Conservation (phyloP, 176 grass and related monocot species). For the Melocanna baccifera region DNA sequence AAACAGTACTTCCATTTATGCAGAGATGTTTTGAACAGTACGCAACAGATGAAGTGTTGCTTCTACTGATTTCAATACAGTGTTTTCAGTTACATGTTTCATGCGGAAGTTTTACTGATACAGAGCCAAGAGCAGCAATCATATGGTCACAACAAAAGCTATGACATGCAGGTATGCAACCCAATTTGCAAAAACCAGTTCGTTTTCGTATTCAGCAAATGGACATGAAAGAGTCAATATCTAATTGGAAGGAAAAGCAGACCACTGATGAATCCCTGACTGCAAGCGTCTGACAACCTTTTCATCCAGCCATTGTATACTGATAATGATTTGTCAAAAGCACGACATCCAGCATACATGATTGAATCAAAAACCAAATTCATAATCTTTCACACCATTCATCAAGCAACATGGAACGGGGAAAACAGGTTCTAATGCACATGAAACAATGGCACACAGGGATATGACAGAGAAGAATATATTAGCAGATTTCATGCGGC, state of each 20-base stretch:
- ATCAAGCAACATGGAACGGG: neutral
- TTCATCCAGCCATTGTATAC: neutral
- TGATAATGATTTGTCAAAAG: neutral
- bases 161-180: neutral
- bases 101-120: neutral
- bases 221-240: neutral
- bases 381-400: neutral
- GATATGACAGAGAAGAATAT: neutral
- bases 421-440: neutral
- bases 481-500: neutral
- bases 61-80: neutral
- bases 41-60: neutral
- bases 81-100: neutral
- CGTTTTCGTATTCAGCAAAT: neutral
- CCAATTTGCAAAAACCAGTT: neutral
- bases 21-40: neutral
- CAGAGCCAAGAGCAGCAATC: neutral
- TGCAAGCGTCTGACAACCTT: neutral
- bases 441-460: neutral
- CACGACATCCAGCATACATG: neutral
- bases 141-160: neutral
- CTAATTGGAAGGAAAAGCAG: neutral
- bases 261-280: neutral
- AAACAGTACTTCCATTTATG: neutral
- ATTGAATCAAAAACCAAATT: neutral